Base-by-base conservation (phyloP, 495 filamentous ascomycete species). In the Lichenothelia convexa region DNA sequence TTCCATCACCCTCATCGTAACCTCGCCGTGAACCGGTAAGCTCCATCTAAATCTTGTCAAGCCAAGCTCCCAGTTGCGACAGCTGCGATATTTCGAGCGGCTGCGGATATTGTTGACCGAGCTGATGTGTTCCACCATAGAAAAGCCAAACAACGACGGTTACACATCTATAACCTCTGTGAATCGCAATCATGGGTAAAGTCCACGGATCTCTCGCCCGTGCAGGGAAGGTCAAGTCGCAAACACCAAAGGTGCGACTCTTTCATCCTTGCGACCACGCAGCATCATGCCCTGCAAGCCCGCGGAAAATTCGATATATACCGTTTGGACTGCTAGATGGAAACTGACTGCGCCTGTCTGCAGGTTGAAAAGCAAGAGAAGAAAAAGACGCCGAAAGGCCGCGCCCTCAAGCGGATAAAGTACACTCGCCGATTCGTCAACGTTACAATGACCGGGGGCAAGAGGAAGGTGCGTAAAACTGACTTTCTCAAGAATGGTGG, bases 391-490 rank as follows among this genome's bases (percentile, higher is more conserved):
- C 89, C 89, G 59, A 95, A 99, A 75, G 89, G 89, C 58, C 84
- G 89, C 51, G 89, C 89, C 48, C 87, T 87, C 77, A 99, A 97
- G 84, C 76, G 89, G 53, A 76, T 93, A 51, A 71, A 68, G 47
- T 97, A 99, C 71, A 95, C 85, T 49, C 80, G 89, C 59, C 85
- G 89, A 49, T 99, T 99, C 73, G 91, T 99, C 47, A 99, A 95
- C 70, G 86, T 99, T 57, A 92, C 84, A 51, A 70, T 94, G 73
- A 93, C 89, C 41, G 89, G 89, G 62, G 89, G 89, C 63, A 99
- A 99, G 87, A 71, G 89, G 64, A 95, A 95, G 87, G 84, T 91
- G 60, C 49, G 65, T 49, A 15, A 31, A 42, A 13, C 11, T n/a
- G 31, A 32, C 19, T 33, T 18, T 34, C 4, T 16, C 16, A 16